These are phyloP conservation scores for Basidioascus undulatus DNA, from an alignment of 768 basidiomycete species.

Conservation along the genomic window DNA sequence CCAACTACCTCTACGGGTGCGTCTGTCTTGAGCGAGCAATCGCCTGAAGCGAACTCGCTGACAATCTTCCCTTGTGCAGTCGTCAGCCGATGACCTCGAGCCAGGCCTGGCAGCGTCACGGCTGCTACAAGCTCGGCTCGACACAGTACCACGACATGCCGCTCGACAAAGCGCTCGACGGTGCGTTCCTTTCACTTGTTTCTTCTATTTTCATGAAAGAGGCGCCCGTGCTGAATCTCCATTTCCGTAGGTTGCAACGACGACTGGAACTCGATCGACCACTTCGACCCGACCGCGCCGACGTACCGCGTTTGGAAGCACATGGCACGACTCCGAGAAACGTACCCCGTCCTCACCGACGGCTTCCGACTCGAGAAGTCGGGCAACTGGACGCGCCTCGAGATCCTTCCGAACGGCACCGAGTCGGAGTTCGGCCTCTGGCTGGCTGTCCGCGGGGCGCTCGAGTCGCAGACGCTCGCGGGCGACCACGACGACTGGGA, in stretches of 20 bases:
- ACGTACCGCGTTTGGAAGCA: constrained; percentile 47
- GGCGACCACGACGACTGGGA: constrained; percentile 38
- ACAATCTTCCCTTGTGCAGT: constrained; percentile 21
- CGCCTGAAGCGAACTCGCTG: too few relatives aligned
- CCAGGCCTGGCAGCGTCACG: constrained; percentile 76
- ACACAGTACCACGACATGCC: constrained; percentile 87
- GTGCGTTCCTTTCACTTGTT: too few relatives aligned
- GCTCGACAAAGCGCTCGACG: constrained; percentile 43
- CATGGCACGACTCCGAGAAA: constrained; percentile 40
- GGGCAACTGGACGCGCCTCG: constrained; percentile 61
- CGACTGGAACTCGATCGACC: constrained; percentile 78
- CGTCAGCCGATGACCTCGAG: constrained; percentile 75
- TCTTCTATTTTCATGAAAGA: too few relatives aligned
- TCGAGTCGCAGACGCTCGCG: constrained; percentile 34
- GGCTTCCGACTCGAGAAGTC: constrained; percentile 61
- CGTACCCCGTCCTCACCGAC: constrained; percentile 56
- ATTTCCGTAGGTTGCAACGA: constrained; percentile 72
- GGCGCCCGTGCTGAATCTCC: too few relatives aligned
- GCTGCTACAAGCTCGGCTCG: constrained; percentile 75
- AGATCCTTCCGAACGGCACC: constrained; percentile 55
- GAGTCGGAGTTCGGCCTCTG: constrained; percentile 68
- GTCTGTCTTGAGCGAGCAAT: constrained; percentile 15
- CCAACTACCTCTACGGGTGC: constrained; percentile 76
- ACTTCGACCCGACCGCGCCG: constrained; percentile 80
- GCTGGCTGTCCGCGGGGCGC: constrained; percentile 45